These are phyloP conservation scores for Bipolaris zeicola DNA, from an alignment of 2,329 filamentous ascomycete genomes.

Conservation along the genomic window DNA sequence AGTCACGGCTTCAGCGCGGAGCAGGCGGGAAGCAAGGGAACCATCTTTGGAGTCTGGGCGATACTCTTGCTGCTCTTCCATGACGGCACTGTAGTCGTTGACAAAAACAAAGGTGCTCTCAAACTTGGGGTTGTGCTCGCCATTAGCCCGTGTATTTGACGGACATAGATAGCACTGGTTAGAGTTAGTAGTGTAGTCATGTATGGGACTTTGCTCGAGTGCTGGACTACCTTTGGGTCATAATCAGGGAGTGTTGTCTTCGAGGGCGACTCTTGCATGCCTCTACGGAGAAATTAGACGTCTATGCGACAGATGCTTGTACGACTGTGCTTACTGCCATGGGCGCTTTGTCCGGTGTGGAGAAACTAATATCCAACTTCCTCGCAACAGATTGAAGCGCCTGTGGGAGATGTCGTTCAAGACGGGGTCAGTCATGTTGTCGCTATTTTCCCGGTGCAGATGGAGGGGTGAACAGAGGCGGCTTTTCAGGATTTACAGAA, in stretches of 20 bases:
- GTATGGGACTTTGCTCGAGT: background rate
- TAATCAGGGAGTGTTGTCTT: slow-evolving; percentile 70
- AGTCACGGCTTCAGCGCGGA: slow-evolving; percentile 83
- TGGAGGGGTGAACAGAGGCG: slow-evolving; percentile 6
- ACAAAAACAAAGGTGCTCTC: slow-evolving; percentile 89
- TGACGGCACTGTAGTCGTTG: slow-evolving; percentile 97
- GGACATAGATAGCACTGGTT: slow-evolving; percentile 90
- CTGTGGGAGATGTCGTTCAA: slow-evolving; percentile 94
- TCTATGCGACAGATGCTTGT: background rate
- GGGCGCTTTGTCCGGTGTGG: slow-evolving; percentile 95
- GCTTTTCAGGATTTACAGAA: background rate
- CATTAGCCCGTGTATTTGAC: slow-evolving; percentile 84
- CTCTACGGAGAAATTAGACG: slow-evolving; percentile 41
- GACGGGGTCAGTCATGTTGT: slow-evolving; percentile 54
- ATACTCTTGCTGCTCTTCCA: slow-evolving; percentile 88
- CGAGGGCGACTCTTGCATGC: slow-evolving; percentile 55
- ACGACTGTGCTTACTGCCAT: slow-evolving; percentile 78
- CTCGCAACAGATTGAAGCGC: slow-evolving; percentile 88
- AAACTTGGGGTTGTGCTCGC: slow-evolving; percentile 85
- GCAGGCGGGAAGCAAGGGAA: slow-evolving; percentile 72
- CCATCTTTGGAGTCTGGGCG: slow-evolving; percentile 56
- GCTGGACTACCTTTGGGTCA: slow-evolving; percentile 63
- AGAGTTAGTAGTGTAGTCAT: slow-evolving; percentile 25
- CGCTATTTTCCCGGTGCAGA: slow-evolving; percentile 10
- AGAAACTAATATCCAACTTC: slow-evolving; percentile 91